Conservation (phyloP, 148 eudicot genomes). For the Rhododendron williamsianum region DNA sequence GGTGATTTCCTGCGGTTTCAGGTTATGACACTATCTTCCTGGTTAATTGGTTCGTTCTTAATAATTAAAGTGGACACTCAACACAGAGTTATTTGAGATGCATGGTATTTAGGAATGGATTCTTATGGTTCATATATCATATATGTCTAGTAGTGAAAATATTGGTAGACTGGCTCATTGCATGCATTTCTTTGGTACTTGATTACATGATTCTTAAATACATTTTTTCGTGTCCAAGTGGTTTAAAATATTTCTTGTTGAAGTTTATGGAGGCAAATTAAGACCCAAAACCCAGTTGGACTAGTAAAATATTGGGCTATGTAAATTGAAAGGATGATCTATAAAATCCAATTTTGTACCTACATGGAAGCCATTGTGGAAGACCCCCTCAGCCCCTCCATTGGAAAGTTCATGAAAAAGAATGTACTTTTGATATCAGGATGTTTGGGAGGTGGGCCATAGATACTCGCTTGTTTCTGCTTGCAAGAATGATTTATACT, state of each 20-base stretch:
- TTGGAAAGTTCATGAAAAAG: not conserved
- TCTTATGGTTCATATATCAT: not conserved
- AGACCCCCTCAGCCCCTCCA: not conserved
- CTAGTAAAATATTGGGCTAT: not conserved
- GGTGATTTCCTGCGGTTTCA: conserved; percentile 58
- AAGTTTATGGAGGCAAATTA: not conserved
- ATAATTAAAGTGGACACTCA: not conserved
- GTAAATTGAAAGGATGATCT: not conserved
- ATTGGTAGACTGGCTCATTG: not conserved
- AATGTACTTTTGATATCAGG: not conserved
- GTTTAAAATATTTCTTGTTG: not conserved
- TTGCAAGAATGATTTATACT: not conserved
- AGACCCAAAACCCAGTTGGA: not conserved
- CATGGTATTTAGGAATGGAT: not conserved
- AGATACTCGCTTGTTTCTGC: not conserved
- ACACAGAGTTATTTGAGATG: not conserved
- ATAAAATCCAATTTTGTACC: not conserved
- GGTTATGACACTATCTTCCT: conserved; percentile 27
- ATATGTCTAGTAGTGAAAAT: not conserved
- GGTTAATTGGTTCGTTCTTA: not conserved
- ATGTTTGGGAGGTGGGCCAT: not conserved
- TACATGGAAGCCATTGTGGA: not conserved
- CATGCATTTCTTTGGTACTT: not conserved
- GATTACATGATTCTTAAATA: not conserved
- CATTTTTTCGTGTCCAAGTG: not conserved